These are phyloP conservation scores for Xylariaceae sp. DNA, from an alignment of 2,329 filamentous ascomycete species.

Conservation along the genomic window DNA sequence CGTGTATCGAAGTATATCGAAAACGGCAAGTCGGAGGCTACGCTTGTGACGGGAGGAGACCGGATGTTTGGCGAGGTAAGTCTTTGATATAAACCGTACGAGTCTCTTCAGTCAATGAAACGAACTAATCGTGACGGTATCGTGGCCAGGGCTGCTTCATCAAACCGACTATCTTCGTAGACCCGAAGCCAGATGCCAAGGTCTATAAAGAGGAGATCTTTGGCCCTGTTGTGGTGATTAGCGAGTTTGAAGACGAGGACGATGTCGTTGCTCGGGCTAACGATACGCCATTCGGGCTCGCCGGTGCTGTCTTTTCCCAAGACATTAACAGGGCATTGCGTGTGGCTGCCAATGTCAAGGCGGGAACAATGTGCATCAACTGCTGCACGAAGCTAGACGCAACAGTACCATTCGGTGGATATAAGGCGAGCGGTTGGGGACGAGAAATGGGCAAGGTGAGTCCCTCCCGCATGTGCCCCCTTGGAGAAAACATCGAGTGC, in stretches of 20 bases:
- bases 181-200: constrained; percentile 7
- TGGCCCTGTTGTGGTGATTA: constrained; percentile 34
- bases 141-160: constrained; percentile 13
- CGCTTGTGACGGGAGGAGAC: neutral
- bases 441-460: no score
- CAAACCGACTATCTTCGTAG: constrained; percentile 15
- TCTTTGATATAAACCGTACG: no score
- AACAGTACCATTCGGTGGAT: no score
- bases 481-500: no score
- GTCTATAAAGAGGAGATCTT: constrained; percentile 21
- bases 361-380: no score
- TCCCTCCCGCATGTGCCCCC: no score
- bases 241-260: constrained; percentile 65
- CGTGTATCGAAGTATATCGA: constrained; percentile 2
- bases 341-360: no score
- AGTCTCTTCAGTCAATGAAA: no score
- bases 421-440: no score
- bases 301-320: constrained; percentile 62
- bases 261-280: constrained; percentile 63
- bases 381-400: no score
- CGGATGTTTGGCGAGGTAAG: no score
- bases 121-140: no score
- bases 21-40: neutral
- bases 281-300: constrained; percentile 61
- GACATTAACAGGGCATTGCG: constrained; percentile 41